Base-by-base conservation (phyloP, 495 filamentous ascomycete genomes). In the Penicillium crystallinum region DNA sequence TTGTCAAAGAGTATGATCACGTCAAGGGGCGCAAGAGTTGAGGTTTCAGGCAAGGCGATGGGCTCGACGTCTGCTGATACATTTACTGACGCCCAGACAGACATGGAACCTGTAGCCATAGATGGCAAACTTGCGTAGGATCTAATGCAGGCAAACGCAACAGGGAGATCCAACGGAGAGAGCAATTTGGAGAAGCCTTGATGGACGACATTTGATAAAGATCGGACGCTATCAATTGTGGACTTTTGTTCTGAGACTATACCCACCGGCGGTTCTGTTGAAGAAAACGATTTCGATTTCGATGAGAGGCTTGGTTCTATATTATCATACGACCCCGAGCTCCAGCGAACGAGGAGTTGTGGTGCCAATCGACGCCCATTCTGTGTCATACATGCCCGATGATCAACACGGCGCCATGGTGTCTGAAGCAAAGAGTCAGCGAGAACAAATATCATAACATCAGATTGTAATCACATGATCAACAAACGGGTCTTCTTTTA, bases 1-100 rank as follows among this genome's bases (percentile, higher is more conserved):
- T 18, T 44, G n/a, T 66, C 60, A 40, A 66, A 45, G 10, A 66
- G 49, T 55, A 65, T 54, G n/a, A 62, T 46, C 15, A 56, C 44
- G 33, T 66, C 63, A 19, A 66, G 50, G 1, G 63, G 57, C 3
- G 63, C 57, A 47, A 56, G 47, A 7, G 11, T 43, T 5, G 62
- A 52, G 14, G 34, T 27, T 15, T 50, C 62, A 6, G 51, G 53
- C 12, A 54, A 33, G 12, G 46, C 45, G 17, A 58, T 44, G 6
- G 58, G 42, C 17, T 35, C 52, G 47, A 66, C 56, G 55, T 68
- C 63, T 19, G 47, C 59, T 36, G 52, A 49, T 5, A 69, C 48
- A 36, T 62, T 52, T 9, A 70, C 54, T 8, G 59, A 57, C 10
- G 56, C 33, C 52, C 54, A 64, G n/a, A 67, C 27, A 17, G 56